Evolutionary conservation across 2,329 filamentous ascomycete genomes (phyloP).

Genomic region (Hymenoscyphus scutula): DNA sequence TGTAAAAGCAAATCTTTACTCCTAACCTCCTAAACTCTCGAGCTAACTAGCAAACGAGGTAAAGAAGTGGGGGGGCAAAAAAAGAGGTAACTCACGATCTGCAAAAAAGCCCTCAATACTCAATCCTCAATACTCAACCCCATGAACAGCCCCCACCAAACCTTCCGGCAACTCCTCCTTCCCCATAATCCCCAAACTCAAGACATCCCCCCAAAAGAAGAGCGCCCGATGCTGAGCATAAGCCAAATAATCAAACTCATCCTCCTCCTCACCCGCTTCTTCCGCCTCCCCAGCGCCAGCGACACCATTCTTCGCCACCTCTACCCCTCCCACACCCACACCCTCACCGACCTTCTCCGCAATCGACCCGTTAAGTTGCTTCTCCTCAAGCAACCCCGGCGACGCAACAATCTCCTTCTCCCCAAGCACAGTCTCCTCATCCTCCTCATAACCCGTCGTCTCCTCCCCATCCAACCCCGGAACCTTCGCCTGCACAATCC

Average conservation of each 20-base stretch:
- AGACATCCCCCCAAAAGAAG: constrained; percentile 92
- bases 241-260: constrained; percentile 88
- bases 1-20: neutral
- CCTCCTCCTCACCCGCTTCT: constrained; percentile 43
- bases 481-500: constrained; percentile 89
- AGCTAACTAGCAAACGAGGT: neutral
- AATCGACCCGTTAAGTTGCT: neutral
- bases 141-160: constrained; percentile 65
- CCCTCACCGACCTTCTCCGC: neutral
- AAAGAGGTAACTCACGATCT: too few relatives aligned
- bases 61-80: too few relatives aligned
- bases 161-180: constrained; percentile 71
- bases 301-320: neutral
- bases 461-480: constrained; percentile 53
- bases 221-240: constrained; percentile 89
- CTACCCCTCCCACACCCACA: too few relatives aligned
- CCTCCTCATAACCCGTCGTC: neutral
- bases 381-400: neutral
- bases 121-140: constrained; percentile 63
- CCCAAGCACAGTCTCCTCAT: neutral
- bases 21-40: neutral
- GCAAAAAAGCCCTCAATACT: too few relatives aligned
- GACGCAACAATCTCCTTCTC: neutral
- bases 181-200: constrained; percentile 72
- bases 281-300: constrained; percentile 18